phyloP scores from a whole-genome alignment of 805 yeast genomes.

The Torulaspora gathmanii region DNA sequence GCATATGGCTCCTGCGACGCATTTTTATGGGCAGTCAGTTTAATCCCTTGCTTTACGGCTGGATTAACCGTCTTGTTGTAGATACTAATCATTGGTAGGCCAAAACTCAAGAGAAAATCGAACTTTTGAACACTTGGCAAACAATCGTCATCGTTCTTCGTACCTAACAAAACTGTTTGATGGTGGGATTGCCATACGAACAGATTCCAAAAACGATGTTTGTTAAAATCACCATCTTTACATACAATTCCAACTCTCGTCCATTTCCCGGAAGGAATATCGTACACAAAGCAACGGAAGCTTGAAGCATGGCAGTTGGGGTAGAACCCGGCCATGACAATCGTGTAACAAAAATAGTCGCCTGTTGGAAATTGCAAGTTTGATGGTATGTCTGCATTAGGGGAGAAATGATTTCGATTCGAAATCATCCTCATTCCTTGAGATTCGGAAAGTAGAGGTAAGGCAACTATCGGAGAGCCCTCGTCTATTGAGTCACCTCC shows the following conservation, averaged over 20 bases:
- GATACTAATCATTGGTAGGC: slow-evolving; percentile 51
- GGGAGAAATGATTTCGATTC: slow-evolving; percentile 17
- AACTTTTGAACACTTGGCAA: slow-evolving; percentile 41
- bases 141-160: slow-evolving; percentile 26
- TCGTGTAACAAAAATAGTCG: slow-evolving; percentile 61
- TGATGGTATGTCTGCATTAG: slow-evolving; percentile 26
- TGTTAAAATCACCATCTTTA: slow-evolving; percentile 48
- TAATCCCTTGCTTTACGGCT: slow-evolving; percentile 12
- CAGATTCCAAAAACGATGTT: slow-evolving; percentile 62
- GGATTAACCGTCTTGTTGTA: slow-evolving; percentile 21
- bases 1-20: not conserved
- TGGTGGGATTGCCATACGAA: slow-evolving; percentile 78
- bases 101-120: slow-evolving; percentile 45
- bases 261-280: slow-evolving; percentile 46
- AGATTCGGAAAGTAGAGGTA: slow-evolving; percentile 34
- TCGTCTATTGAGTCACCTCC: slow-evolving; percentile 1
- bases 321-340: slow-evolving; percentile 57
- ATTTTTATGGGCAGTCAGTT: not conserved
- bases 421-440: slow-evolving; percentile 33
- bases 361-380: slow-evolving; percentile 53
- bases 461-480: slow-evolving; percentile 32
- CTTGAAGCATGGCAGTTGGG: slow-evolving; percentile 37
- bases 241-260: slow-evolving; percentile 51
- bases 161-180: slow-evolving; percentile 58
- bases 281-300: slow-evolving; percentile 32